Conservation (phyloP, 208 protist genomes). For the Angomonas ambiguus region DNA sequence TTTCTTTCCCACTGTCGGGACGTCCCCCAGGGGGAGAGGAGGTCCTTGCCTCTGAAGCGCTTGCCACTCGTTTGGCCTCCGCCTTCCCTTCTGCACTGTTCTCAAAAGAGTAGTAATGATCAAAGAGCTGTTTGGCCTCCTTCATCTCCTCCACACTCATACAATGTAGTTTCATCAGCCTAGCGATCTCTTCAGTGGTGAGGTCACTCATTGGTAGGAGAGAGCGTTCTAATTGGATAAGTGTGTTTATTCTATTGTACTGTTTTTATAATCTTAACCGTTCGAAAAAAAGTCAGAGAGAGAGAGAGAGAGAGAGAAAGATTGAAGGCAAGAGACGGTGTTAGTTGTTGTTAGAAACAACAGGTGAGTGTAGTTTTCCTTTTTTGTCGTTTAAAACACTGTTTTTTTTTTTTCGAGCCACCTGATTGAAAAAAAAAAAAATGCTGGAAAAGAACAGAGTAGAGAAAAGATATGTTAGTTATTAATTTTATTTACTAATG, state of each 20-base stretch:
- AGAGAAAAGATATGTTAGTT: constrained; percentile 13
- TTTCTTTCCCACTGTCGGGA: background rate
- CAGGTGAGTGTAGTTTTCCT: background rate
- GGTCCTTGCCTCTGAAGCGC: too few relatives aligned
- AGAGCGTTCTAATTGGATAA: background rate
- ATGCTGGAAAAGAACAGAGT: background rate
- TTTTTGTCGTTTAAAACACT: background rate
- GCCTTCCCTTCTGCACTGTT: background rate
- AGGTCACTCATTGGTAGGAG: background rate
- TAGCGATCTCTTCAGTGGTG: constrained; percentile 13
- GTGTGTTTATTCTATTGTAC: background rate
- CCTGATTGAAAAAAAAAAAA: background rate
- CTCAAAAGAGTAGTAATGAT: constrained; percentile 12
- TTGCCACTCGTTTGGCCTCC: background rate
- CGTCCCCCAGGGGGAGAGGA: too few relatives aligned
- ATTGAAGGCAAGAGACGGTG: background rate
- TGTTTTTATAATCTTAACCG: background rate
- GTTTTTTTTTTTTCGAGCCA: background rate
- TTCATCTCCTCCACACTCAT: constrained; percentile 27
- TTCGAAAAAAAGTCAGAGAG: background rate
- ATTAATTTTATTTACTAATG: background rate
- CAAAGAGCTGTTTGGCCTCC: constrained; percentile 35
- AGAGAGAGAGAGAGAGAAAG: constrained; percentile 13
- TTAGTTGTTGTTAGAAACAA: background rate
- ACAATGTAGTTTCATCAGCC: constrained; percentile 31